phyloP scores from a whole-genome alignment of 2,329 filamentous ascomycete genomes.

The Bimuria novae-zelandiae region DNA sequence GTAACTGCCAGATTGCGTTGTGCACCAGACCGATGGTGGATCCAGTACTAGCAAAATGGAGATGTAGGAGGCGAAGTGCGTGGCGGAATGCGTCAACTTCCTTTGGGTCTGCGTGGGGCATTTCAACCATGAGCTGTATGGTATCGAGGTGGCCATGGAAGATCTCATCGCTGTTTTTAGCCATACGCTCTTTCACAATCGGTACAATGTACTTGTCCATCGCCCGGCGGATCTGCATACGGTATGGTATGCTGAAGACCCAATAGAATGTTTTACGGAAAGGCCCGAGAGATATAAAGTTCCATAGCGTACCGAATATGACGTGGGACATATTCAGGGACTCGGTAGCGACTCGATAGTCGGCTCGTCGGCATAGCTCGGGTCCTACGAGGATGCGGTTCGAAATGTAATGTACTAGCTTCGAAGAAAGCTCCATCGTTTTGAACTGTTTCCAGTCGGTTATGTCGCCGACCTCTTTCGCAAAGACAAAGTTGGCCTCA shows the following conservation, averaged over 20 bases:
- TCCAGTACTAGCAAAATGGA: conserved; percentile 11
- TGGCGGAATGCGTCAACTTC: conserved; percentile 9
- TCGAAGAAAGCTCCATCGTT: conserved; percentile 7
- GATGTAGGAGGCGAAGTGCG: conserved; percentile 11
- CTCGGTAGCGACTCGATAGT: conserved; percentile 8
- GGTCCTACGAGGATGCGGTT: conserved; percentile 12
- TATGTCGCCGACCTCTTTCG: neutral
- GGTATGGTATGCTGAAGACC: conserved; percentile 9
- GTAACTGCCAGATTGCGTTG: conserved; percentile 6
- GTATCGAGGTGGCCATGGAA: conserved; percentile 2
- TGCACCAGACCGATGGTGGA: conserved; percentile 7
- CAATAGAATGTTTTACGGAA: conserved; percentile 12
- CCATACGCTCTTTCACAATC: conserved; percentile 8
- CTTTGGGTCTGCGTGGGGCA: conserved; percentile 6
- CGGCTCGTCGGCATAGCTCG: conserved; percentile 9
- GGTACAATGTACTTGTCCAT: conserved; percentile 11
- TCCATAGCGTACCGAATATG: conserved; percentile 9
- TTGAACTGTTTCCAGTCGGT: conserved; percentile 7
- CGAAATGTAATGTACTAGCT: conserved; percentile 11
- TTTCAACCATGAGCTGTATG: conserved; percentile 10
- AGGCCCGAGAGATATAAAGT: conserved; percentile 7
- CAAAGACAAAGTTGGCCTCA: conserved; percentile 6
- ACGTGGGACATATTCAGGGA: conserved; percentile 9
- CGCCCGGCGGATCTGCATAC: conserved; percentile 3
- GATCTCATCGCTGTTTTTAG: neutral